phyloP scores from a whole-genome alignment of 129 eudicot genomes.

The Pseudognaphalium luteoalbum region DNA sequence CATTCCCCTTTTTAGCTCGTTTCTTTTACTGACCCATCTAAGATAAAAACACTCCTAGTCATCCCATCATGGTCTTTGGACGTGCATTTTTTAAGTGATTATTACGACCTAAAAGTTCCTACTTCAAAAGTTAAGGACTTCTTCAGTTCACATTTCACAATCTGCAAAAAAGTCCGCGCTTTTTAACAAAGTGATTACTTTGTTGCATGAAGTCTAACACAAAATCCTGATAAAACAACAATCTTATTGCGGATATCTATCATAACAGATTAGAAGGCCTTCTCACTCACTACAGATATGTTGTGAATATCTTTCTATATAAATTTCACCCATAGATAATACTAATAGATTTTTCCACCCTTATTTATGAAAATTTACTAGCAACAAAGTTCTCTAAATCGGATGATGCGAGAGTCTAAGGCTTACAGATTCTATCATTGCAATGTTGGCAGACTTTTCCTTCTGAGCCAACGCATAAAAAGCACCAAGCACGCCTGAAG shows the following conservation, averaged over 20 bases:
- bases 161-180: slow-evolving; percentile 6
- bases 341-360: not conserved
- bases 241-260: slow-evolving; percentile 12
- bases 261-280: not conserved
- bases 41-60: no score
- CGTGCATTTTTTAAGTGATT: not conserved
- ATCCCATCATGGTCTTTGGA: not conserved
- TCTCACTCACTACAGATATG: not conserved
- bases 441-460: slow-evolving; percentile 58
- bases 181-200: slow-evolving; percentile 9
- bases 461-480: slow-evolving; percentile 73
- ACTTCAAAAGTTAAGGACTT: not conserved
- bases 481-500: slow-evolving; percentile 81
- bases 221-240: not conserved
- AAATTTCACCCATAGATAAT: not conserved
- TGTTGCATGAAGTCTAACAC: slow-evolving; percentile 2
- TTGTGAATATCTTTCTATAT: not conserved
- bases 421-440: slow-evolving; percentile 79
- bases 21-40: no score
- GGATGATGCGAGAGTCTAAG: not conserved
- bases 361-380: not conserved
- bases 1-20: no score
- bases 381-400: not conserved
- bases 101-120: not conserved
- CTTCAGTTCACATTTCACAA: not conserved